These are phyloP conservation scores for Globisporangium cederbergense DNA, from an alignment of 352 stramenopile species.

Conservation along the genomic window DNA sequence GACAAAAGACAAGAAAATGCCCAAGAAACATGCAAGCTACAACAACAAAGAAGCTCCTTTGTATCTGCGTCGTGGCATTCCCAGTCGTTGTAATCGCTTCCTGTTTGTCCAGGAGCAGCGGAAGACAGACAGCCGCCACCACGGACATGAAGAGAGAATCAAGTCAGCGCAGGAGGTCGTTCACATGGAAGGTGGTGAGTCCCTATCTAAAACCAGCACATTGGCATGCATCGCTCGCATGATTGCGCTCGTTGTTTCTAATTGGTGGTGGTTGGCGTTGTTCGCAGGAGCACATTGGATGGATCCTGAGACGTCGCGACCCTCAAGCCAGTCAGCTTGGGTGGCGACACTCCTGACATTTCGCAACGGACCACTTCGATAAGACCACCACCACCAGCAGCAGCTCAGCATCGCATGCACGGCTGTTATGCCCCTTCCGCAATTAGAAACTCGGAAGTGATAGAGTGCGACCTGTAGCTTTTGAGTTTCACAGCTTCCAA, in stretches of 20 bases:
- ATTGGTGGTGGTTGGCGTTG: neutral
- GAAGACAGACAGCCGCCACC: neutral
- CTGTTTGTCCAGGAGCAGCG: neutral
- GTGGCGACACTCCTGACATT: too few species aligned
- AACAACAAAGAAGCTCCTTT: too few species aligned
- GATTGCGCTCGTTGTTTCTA: neutral
- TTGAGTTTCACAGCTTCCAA: conserved; percentile 6
- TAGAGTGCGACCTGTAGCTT: conserved; percentile 1
- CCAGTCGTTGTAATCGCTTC: neutral
- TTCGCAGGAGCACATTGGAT: neutral
- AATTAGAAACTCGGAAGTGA: neutral
- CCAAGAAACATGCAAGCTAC: neutral
- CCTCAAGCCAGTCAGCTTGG: neutral
- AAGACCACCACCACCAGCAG: neutral
- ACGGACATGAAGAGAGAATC: too few species aligned
- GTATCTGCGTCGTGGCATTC: too few species aligned
- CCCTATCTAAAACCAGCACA: neutral
- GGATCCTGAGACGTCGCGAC: neutral
- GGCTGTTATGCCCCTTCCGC: neutral
- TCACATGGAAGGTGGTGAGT: neutral
- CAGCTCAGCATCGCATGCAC: neutral
- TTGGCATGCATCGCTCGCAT: too few species aligned
- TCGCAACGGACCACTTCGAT: neutral
- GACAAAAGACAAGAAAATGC: neutral
- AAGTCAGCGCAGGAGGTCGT: neutral